phyloP scores from a whole-genome alignment of 1,139 yeast species.

The Taiozyma sp. region DNA sequence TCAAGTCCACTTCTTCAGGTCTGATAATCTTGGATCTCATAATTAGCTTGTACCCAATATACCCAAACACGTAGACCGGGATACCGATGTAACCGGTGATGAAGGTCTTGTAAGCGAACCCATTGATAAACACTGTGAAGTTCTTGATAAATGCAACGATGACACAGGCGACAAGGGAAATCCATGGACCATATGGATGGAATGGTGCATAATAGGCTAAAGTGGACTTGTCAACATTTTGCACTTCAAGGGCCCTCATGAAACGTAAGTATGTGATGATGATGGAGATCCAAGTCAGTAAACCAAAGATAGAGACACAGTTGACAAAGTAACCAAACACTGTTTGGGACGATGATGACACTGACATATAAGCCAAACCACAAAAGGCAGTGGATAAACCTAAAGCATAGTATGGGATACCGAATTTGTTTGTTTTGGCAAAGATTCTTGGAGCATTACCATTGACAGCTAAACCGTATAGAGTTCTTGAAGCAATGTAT shows the following conservation, averaged over 20 bases:
- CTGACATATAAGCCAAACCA: constrained; percentile 58
- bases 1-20: constrained; percentile 59
- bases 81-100: constrained; percentile 78
- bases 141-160: constrained; percentile 65
- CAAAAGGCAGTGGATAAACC: constrained; percentile 41
- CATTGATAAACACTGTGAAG: constrained; percentile 61
- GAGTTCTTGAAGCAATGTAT: constrained; percentile 65
- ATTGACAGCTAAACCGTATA: constrained; percentile 57
- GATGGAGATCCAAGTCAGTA: constrained; percentile 65
- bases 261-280: constrained; percentile 59
- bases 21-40: constrained; percentile 47
- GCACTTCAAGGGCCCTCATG: constrained; percentile 61
- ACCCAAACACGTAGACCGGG: constrained; percentile 56
- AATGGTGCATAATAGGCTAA: constrained; percentile 61
- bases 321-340: constrained; percentile 69
- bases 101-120: constrained; percentile 55
- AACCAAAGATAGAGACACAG: constrained; percentile 67
- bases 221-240: constrained; percentile 43
- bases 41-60: constrained; percentile 54
- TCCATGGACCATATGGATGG: constrained; percentile 61
- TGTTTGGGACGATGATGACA: constrained; percentile 45
- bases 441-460: constrained; percentile 62
- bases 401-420: constrained; percentile 58
- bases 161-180: constrained; percentile 52
- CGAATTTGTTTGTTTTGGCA: constrained; percentile 55